phyloP scores from a whole-genome alignment of 2,329 filamentous ascomycete genomes.

The Aspergillus novoparasiticus region DNA sequence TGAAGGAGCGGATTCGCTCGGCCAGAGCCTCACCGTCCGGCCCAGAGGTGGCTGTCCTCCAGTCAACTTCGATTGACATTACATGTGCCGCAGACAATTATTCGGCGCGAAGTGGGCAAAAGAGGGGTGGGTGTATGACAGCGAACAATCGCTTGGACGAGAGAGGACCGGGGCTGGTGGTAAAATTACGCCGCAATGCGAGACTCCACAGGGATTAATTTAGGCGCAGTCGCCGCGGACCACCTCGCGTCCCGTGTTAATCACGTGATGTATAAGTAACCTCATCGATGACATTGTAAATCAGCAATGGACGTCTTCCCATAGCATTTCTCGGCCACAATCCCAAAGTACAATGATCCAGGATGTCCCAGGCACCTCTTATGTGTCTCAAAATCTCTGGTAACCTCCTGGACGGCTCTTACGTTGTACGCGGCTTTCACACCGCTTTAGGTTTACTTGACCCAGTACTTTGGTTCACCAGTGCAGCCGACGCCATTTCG shows the following conservation, averaged over 20 bases:
- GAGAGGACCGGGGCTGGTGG: neutral
- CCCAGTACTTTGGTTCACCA: slow-evolving; percentile 20
- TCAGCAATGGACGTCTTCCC: neutral
- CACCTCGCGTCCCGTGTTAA: neutral
- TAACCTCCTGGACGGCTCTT: neutral
- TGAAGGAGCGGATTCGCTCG: slow-evolving; percentile 84
- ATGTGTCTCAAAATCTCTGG: neutral
- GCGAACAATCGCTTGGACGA: neutral
- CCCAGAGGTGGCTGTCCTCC: slow-evolving; percentile 87
- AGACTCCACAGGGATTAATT: slow-evolving; percentile 2
- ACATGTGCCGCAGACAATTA: slow-evolving; percentile 14
- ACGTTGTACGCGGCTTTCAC: slow-evolving; percentile 7
- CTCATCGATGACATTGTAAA: neutral
- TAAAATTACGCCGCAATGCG: neutral
- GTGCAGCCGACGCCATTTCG: neutral
- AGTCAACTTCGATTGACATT: slow-evolving; percentile 98
- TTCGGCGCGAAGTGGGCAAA: neutral
- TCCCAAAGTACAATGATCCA: neutral
- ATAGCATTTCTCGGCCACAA: neutral
- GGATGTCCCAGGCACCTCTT: neutral
- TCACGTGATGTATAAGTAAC: neutral
- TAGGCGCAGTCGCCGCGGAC: neutral
- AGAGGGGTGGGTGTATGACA: neutral
- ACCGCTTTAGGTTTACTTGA: slow-evolving; percentile 18
- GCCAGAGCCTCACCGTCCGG: slow-evolving; percentile 84